Evolutionary conservation across 805 yeast genomes (phyloP), one percentile per base, ranked within the genome.

Genomic region (Starmerella stigmatis): DNA sequence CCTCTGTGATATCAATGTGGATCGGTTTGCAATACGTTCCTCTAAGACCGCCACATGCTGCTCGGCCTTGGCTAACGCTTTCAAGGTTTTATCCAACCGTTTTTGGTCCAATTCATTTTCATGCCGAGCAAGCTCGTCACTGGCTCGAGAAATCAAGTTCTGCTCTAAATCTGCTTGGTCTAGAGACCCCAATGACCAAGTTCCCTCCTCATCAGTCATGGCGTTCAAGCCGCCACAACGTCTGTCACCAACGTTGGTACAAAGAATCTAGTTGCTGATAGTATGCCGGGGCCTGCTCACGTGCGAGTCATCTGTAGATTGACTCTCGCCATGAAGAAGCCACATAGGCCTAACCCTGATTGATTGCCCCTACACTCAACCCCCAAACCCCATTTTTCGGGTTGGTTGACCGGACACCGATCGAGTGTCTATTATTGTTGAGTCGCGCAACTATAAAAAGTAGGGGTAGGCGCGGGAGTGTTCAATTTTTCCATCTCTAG

Each of bases 151-250:
- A 15, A 86, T 85, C 27, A 89, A 79, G 46, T 74, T 68, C 38
- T 75, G 65, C 57, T 88, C 98, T n/a, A 89, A 63, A 8, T 79
- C 78, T 43, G 74, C 78, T 61, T 92, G 97, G 55, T 83, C 86
- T 47, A 86, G 77, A 3, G 85, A 66, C n/a, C 47, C 50, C 13
- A 46, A 20, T 2, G 53, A 19, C 46, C 44, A 44, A 2, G 19
- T 15, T 1, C 31, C 38, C 25, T 34, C 52, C 12, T 16, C 26
- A 16, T 22, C 21, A n/a, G n/a, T n/a, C n/a, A n/a, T n/a, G n/a
- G n/a, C n/a, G n/a, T n/a, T n/a, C n/a, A n/a, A n/a, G n/a, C n/a
- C n/a, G n/a, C n/a, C n/a, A n/a, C n/a, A n/a, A n/a, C n/a, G n/a
- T n/a, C n/a, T n/a, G n/a, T n/a, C n/a, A n/a, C n/a, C n/a, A n/a